Evolutionary conservation across 768 basidiomycete species (phyloP), one percentile per base, ranked within the genome.

Genomic region (Lactarius indigo): DNA sequence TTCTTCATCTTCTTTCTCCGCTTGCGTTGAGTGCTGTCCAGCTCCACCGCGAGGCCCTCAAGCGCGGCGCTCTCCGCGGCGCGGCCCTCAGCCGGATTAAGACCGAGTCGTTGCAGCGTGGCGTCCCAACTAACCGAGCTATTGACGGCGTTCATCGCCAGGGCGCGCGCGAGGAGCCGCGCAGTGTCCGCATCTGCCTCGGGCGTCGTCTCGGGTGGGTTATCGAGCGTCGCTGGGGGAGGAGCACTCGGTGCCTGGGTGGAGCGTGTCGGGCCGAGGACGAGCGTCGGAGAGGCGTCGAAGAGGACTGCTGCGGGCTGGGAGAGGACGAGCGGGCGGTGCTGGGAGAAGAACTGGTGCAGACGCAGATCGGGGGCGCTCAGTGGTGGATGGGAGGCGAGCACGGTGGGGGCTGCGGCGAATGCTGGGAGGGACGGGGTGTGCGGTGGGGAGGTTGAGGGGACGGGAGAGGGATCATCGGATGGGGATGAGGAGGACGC

Each of bases 1-100:
- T 95, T 96, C 84, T 90, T 93, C 88, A 96, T 96, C 87, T 96
- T 96, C 87, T 87, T 90, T 82, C 86, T 82, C 72, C 86, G 83
- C 82, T 94, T 94, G 76, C 92, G 85, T 81, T 88, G 90, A 33
- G 86, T 87, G 71, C 92, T 93, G 72, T 94, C 92, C 78, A 91
- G 81, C 75, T 86, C 76, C 18, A 91, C 82, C 54, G 85, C 83
- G 70, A 86, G 82, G 83, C 83, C 88, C 74, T 82, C 82, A 18
- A 85, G 83, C 71, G 82, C 78, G 61, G 83, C 83, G 74, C 82
- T 77, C 63, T 80, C 79, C 54, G 84, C 79, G 64, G 83, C 81
- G 52, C 81, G 80, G 50, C 80, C 79, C n/a, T 82, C 82, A 71
- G 77, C 75, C 37, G 82, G 78, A 70, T 83, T 83, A 47, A 91